Conservation (phyloP, 371 early-diverging fungal genomes). For the Zopfochytrium polystomum region DNA sequence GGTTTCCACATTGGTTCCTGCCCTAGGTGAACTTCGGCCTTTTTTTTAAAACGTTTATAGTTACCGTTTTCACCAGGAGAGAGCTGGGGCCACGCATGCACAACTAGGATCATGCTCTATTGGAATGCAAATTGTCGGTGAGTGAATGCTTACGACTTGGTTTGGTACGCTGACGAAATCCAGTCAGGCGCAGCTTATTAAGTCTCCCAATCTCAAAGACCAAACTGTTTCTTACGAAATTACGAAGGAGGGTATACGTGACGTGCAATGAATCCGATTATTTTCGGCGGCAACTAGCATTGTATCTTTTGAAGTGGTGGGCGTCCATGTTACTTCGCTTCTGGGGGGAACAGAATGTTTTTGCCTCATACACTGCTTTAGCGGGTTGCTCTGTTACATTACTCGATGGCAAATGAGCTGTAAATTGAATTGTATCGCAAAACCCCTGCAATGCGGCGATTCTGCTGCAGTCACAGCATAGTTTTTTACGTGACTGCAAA, state of each 20-base stretch:
- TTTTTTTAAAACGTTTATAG: neutral
- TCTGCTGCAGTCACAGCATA: too few relatives aligned
- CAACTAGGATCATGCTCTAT: slow-evolving; percentile 41
- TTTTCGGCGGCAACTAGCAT: too few relatives aligned
- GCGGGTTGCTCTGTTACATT: too few relatives aligned
- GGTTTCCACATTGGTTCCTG: slow-evolving; percentile 37
- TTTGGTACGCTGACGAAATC: neutral
- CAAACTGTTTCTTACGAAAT: slow-evolving; percentile 24
- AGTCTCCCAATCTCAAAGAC: slow-evolving; percentile 30
- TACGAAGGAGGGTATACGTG: slow-evolving; percentile 4
- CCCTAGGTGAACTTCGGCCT: slow-evolving; percentile 29
- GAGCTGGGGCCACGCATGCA: slow-evolving; percentile 49
- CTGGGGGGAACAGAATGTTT: too few relatives aligned
- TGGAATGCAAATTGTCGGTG: slow-evolving; percentile 40
- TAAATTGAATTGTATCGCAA: too few relatives aligned
- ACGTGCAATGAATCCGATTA: neutral
- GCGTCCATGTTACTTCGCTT: too few relatives aligned
- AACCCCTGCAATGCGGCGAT: too few relatives aligned
- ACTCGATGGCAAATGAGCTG: too few relatives aligned
- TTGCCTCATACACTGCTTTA: too few relatives aligned
- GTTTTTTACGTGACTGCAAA: too few relatives aligned
- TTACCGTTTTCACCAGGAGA: slow-evolving; percentile 29
- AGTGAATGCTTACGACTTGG: neutral
- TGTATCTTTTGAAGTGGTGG: too few relatives aligned
- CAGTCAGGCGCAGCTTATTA: slow-evolving; percentile 29